phyloP scores from a whole-genome alignment of 2,329 filamentous ascomycete genomes.

The Didymosphaeria variabile region DNA sequence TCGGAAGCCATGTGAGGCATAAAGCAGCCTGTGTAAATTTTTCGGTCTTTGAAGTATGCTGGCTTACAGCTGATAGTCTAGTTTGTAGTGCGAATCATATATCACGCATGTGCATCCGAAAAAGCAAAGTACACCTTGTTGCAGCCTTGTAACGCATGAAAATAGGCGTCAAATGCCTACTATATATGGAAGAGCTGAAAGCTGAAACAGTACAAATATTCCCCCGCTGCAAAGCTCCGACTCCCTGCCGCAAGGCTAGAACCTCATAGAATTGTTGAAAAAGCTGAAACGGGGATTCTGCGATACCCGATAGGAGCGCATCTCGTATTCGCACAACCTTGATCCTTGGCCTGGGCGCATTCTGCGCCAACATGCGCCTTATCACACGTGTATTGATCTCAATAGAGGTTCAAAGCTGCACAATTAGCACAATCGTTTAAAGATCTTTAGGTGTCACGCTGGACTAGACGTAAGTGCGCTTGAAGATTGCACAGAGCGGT shows the following conservation, averaged over 20 bases:
- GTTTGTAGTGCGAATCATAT: background rate
- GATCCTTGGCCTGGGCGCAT: background rate
- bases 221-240: background rate
- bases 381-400: too few relatives aligned
- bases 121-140: background rate
- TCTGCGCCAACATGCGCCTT: background rate
- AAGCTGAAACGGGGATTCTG: background rate
- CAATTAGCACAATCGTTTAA: background rate
- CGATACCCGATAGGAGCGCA: background rate
- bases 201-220: background rate
- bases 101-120: background rate
- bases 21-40: background rate
- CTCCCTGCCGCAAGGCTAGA: background rate
- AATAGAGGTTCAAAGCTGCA: background rate
- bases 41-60: background rate
- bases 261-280: background rate
- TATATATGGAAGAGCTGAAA: slow-evolving; percentile 2
- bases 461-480: background rate
- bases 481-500: background rate
- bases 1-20: background rate
- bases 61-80: background rate
- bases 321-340: background rate
- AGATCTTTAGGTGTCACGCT: background rate
- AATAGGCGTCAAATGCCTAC: background rate
- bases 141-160: background rate